Base-by-base conservation (phyloP, 176 grass and related monocot species). In the Carex cristatella region DNA sequence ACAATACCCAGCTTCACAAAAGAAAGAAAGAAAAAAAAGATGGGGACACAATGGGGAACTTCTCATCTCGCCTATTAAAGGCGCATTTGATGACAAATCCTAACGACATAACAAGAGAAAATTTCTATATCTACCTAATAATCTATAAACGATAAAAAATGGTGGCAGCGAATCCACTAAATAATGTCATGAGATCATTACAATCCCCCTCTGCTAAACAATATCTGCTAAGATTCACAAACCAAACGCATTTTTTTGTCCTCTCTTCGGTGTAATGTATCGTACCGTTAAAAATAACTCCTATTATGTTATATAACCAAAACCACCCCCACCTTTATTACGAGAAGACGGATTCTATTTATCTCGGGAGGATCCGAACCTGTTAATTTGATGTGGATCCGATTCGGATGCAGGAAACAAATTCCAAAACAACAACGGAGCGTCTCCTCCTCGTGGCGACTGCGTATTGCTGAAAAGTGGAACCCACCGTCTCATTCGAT, bases 141-240 rank as follows among this genome's bases (percentile, higher is more conserved):
- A 54, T 60, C 28, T 40, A 11, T 65, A 67, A 53, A 13, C 9
- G 38, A 48, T 40, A 83, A 65, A 65, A 63, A 67, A 31, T 49
- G 5, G 14, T 68, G 16, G 61, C 80, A 83, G 40, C 80, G 44
- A 68, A 83, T 83, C 62, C 60, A 67, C 64, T 15, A 68, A 75
- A 65, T 65, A 68, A 83, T 68, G 61, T 68, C 18, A 83, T 30
- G 61, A 10, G 60, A 82, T 13, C 35, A 55, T 31, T 53, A 53
- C 59, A 65, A 28, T 61, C 61, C 48, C 48, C 58, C 80, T 19
- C 11, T 42, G 18, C 10, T 66, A 82, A 82, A 54, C 38, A 68
- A 83, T 56, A 32, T 83, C 63, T 83, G 62, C 18, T 51, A 18
- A 83, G 62, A 83, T 83, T 83, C 81, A 67, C 81, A 31, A 62